phyloP scores from a whole-genome alignment of 148 eudicot species.

The Linanthus parryae region DNA sequence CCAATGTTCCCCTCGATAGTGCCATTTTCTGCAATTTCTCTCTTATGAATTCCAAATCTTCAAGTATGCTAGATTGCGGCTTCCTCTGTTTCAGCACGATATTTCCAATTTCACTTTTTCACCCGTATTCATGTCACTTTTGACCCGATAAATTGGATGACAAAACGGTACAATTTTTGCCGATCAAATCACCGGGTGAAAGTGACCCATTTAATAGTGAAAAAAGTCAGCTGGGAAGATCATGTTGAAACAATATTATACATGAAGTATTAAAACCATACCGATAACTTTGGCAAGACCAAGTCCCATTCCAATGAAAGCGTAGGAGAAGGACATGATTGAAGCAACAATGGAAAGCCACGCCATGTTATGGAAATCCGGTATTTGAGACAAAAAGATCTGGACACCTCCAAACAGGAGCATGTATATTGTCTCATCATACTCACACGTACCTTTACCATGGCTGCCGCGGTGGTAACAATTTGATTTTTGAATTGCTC shows the following conservation, averaged over 20 bases:
- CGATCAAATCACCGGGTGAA: too few relatives aligned
- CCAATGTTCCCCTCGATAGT: constrained; percentile 32
- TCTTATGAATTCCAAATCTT: too few relatives aligned
- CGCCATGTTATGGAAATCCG: constrained; percentile 49
- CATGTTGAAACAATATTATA: too few relatives aligned
- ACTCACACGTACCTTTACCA: constrained; percentile 37
- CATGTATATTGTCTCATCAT: constrained; percentile 40
- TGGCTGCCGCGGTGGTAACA: constrained; percentile 50
- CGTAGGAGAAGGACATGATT: constrained; percentile 52
- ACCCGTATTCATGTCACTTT: too few relatives aligned
- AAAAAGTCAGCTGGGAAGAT: too few relatives aligned
- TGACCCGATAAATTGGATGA: too few relatives aligned
- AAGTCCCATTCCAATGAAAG: constrained; percentile 46
- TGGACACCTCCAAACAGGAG: constrained; percentile 44
- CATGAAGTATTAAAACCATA: constrained; percentile 14
- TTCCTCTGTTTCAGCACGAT: too few relatives aligned
- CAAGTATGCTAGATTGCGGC: too few relatives aligned
- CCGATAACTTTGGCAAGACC: constrained; percentile 46
- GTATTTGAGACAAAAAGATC: constrained; percentile 54
- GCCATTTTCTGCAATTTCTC: constrained; percentile 40
- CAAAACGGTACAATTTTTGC: too few relatives aligned
- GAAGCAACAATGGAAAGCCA: constrained; percentile 64
- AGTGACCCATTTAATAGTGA: too few relatives aligned
- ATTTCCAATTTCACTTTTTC: too few relatives aligned
- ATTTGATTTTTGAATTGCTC: constrained; percentile 51